Conservation (phyloP, 345 rosid species). For the Corymbia maculata region DNA sequence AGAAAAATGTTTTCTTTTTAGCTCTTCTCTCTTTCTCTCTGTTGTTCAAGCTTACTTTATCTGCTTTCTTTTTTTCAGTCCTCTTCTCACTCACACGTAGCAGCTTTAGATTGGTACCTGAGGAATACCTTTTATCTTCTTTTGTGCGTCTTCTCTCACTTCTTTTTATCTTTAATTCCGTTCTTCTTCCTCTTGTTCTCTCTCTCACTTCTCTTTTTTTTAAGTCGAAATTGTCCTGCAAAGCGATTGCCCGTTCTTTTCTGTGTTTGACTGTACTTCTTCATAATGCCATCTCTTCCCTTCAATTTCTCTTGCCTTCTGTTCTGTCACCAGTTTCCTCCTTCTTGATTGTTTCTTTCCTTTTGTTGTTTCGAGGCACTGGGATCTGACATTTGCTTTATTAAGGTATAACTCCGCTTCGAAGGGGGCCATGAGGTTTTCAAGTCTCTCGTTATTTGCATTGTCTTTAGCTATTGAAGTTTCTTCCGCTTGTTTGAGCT, state of each 20-base stretch:
- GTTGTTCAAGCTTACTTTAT: neutral
- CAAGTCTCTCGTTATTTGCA: neutral
- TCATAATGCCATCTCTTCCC: neutral
- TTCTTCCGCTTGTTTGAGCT: neutral
- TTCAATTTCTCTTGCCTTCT: neutral
- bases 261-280: neutral
- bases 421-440: neutral
- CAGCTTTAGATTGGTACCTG: neutral
- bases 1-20: neutral
- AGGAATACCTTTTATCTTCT: neutral
- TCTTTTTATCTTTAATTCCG: neutral
- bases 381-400: neutral
- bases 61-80: neutral
- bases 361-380: neutral
- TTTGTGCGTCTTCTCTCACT: neutral
- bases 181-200: neutral
- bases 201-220: neutral
- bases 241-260: neutral
- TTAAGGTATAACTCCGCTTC: neutral
- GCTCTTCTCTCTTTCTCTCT: neutral
- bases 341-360: neutral
- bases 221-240: neutral
- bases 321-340: neutral
- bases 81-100: neutral
- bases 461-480: neutral